phyloP scores from a whole-genome alignment of 2,329 filamentous ascomycete genomes.

The Penicillium brasilianum region DNA sequence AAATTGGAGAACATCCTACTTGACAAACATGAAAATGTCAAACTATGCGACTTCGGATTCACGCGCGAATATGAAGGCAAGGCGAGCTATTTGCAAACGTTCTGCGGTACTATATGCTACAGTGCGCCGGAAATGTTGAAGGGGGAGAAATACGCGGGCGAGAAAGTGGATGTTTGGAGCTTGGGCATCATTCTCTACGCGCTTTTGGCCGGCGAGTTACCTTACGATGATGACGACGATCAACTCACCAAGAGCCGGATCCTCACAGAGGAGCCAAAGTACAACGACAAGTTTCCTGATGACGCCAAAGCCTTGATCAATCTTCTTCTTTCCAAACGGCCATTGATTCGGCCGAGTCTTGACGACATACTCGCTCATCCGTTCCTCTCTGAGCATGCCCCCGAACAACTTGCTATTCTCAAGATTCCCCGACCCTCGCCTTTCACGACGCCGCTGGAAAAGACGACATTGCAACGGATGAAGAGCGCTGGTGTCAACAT shows the following conservation, averaged over 20 bases:
- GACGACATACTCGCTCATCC: slow-evolving; percentile 86
- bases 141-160: slow-evolving; percentile 95
- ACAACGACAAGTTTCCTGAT: slow-evolving; percentile 76
- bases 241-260: slow-evolving; percentile 84
- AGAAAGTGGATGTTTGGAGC: slow-evolving; percentile 99
- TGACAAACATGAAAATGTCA: slow-evolving; percentile 96
- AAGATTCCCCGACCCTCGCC: slow-evolving; percentile 79
- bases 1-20: slow-evolving; percentile 96
- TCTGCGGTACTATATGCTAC: slow-evolving; percentile 97
- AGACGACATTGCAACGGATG: slow-evolving; percentile 91
- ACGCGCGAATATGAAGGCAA: slow-evolving; percentile 97
- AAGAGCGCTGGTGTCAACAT: slow-evolving; percentile 91
- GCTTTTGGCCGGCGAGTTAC: slow-evolving; percentile 78
- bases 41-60: slow-evolving; percentile 97
- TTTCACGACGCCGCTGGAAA: slow-evolving; percentile 85
- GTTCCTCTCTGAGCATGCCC: slow-evolving; percentile 85
- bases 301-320: slow-evolving; percentile 80
- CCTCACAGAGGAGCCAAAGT: slow-evolving; percentile 81
- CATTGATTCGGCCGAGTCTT: slow-evolving; percentile 78
- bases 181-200: slow-evolving; percentile 90
- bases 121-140: slow-evolving; percentile 98
- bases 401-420: slow-evolving; percentile 86
- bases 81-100: slow-evolving; percentile 92
- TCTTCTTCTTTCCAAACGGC: slow-evolving; percentile 85
- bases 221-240: slow-evolving; percentile 96